Conservation (phyloP, 2,329 filamentous ascomycete genomes). For the Cladorrhinum sp. region DNA sequence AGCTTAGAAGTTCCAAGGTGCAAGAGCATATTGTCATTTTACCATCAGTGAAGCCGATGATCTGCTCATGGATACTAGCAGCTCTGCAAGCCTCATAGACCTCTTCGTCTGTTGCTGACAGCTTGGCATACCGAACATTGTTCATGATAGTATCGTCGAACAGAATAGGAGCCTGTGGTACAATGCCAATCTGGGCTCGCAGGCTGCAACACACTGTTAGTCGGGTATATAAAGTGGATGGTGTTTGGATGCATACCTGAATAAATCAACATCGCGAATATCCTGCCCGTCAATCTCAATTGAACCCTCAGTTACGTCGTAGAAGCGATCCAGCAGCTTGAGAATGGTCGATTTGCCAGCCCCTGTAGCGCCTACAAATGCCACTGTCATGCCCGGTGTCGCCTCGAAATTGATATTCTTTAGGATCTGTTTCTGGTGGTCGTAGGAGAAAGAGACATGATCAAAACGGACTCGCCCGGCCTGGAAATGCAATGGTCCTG, state of each 20-base stretch:
- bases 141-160: constrained; percentile 60
- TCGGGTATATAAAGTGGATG: too few species aligned
- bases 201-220: constrained; percentile 39
- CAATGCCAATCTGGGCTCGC: constrained; percentile 53
- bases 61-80: constrained; percentile 58
- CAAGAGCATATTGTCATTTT: constrained; percentile 9
- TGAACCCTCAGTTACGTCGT: constrained; percentile 52
- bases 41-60: constrained; percentile 52
- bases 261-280: constrained; percentile 52
- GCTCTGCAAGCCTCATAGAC: constrained; percentile 53
- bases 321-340: constrained; percentile 58
- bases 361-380: constrained; percentile 59
- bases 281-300: constrained; percentile 58
- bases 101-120: constrained; percentile 53
- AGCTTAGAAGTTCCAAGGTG: constrained; percentile 2
- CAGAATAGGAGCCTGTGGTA: constrained; percentile 54
- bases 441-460: constrained; percentile 56
- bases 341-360: constrained; percentile 58
- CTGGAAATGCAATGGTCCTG: constrained; percentile 48
- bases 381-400: constrained; percentile 52
- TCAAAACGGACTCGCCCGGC: constrained; percentile 55
- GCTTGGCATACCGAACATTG: constrained; percentile 56
- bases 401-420: constrained; percentile 51
- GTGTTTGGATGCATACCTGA: constrained; percentile 38
- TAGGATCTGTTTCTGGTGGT: constrained; percentile 57